phyloP scores from a whole-genome alignment of 1,139 yeast genomes.

The Candida frijolesensis region DNA sequence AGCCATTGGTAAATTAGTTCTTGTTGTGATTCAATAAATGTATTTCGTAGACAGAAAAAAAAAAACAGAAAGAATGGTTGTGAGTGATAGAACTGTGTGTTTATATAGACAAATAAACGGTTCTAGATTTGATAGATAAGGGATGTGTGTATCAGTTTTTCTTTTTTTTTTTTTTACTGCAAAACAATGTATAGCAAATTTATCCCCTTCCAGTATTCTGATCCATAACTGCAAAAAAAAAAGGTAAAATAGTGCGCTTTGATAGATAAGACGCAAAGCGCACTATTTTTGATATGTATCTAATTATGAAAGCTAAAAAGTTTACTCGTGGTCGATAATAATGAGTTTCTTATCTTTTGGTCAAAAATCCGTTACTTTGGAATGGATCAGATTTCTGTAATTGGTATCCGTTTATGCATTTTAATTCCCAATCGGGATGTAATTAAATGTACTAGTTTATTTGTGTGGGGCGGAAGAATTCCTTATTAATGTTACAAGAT shows the following conservation, averaged over 20 bases:
- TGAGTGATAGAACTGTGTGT: not conserved
- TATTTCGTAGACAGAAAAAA: not conserved
- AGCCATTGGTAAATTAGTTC: slow-evolving; percentile 6
- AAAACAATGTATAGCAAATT: not conserved
- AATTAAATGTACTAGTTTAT: not conserved
- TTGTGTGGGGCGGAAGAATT: not conserved
- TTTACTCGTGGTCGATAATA: not conserved
- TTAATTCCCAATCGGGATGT: not conserved
- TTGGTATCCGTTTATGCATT: not conserved
- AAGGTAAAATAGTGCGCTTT: no score
- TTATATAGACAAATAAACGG: not conserved
- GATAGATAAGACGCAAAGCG: no score
- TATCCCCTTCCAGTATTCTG: not conserved
- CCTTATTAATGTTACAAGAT: no score
- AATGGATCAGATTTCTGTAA: slow-evolving; percentile 2
- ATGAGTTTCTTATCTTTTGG: not conserved
- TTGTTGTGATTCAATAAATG: not conserved
- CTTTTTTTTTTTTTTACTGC: not conserved
- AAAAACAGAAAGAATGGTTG: not conserved
- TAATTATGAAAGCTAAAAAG: no score
- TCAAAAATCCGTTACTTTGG: not conserved
- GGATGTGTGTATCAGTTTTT: no score
- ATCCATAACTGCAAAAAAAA: slow-evolving; percentile 1
- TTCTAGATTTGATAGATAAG: slow-evolving; percentile 8
- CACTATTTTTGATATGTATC: no score